Base-by-base conservation (phyloP, 2,329 filamentous ascomycete species). In the Pseudogymnoascus sp. region DNA sequence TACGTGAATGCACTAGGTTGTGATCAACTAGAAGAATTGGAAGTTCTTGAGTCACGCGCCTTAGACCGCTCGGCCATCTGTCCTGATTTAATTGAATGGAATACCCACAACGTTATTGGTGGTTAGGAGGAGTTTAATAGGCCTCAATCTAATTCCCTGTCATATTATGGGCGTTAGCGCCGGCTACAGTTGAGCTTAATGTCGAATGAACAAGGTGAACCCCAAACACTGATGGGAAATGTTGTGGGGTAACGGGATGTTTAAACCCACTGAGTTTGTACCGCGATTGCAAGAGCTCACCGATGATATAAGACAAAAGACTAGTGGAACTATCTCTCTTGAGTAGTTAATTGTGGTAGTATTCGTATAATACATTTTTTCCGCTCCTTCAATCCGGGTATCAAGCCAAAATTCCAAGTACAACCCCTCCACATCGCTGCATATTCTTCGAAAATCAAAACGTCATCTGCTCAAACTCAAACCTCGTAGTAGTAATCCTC, bases 401-500 rank as follows among this genome's bases (percentile, higher is more conserved):
- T 60, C 49, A 55, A 55, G 49, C 49, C 28, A 33, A 55, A 55
- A 55, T 55, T 61, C 45, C 60, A 49, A 61, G 60, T 61, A 61
- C 36, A 42, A 60, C 38, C 60, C 60, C 28, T 7, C 39, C 22
- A 49, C 38, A 33, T 52, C 52, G 42, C 49, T 58, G 22, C 28
- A 55, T 55, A 22, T 55, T 12, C 45, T 9, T 55, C 49, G 28
- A 33, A 55, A 55, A 55, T 12, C 28, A 55, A 28, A 55, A 55
- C 49, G 5, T 8, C 1, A 36, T 42, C 19, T 25, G 16, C 16
- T 6, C 28, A 58, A 30, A 19, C 38, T 77, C 68, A 89, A 45
- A 90, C 81, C 74, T 93, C 90, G 77, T 95, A 97, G 76, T 89
- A 97, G 74, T 95, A 99, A 73, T 97, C 89, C 67, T 96, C 91